Percentiles rank a stretch among this genome's conserved stretches.
Evolutionary conservation across 805 yeast species (phyloP).

Genomic region (Diddensiella transvaalensis): DNA sequence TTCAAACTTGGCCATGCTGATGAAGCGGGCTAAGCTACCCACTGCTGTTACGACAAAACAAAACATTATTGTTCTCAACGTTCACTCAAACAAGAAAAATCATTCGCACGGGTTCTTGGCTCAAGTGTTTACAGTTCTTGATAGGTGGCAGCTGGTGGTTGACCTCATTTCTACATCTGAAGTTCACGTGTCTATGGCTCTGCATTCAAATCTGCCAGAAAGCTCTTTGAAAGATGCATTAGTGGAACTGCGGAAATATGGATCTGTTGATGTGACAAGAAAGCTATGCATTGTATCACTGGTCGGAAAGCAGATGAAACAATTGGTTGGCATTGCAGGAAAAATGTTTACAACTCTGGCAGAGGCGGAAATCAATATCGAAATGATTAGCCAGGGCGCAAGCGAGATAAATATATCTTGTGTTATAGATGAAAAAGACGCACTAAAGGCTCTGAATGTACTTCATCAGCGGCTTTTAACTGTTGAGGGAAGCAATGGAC

Average conservation of each 20-base stretch:
- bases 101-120: slow-evolving; percentile 95
- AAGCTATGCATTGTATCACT: slow-evolving; percentile 88
- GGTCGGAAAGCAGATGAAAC: slow-evolving; percentile 97
- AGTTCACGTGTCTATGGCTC: slow-evolving; percentile 97
- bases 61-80: slow-evolving; percentile 85
- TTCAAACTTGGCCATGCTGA: slow-evolving; percentile 37
- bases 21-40: slow-evolving; percentile 46
- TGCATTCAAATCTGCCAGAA: slow-evolving; percentile 63
- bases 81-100: slow-evolving; percentile 90
- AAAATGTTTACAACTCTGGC: slow-evolving; percentile 94
- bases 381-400: slow-evolving; percentile 98
- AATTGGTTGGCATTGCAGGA: slow-evolving; percentile 94
- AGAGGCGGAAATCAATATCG: slow-evolving; percentile 86
- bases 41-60: slow-evolving; percentile 96
- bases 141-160: slow-evolving; percentile 79
- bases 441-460: slow-evolving; percentile 79
- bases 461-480: slow-evolving; percentile 70
- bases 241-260: slow-evolving; percentile 72
- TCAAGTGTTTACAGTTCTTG: slow-evolving; percentile 79
- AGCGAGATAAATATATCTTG: slow-evolving; percentile 96
- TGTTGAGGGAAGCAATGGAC: background rate
- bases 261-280: slow-evolving; percentile 83
- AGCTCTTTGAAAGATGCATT: slow-evolving; percentile 69
- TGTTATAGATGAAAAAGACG: slow-evolving; percentile 80
- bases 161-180: slow-evolving; percentile 96